Percentiles rank a stretch among this genome's conserved stretches.
These are phyloP conservation scores for Brachypodium distachyon DNA, from an alignment of 202 grass and related monocot genomes.

Conservation along the genomic window DNA sequence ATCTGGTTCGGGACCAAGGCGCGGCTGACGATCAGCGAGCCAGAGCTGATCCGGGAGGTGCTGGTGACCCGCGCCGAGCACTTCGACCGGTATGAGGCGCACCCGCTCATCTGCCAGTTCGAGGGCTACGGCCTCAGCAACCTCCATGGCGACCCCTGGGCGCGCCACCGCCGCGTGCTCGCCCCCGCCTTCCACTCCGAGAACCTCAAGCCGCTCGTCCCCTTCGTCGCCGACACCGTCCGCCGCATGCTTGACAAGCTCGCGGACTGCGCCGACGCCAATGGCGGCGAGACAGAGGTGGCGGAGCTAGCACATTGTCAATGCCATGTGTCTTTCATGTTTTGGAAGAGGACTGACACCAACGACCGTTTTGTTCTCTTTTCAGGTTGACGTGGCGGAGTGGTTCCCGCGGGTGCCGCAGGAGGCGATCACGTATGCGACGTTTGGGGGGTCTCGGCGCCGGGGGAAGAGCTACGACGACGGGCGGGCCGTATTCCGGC, in stretches of 20 bases:
- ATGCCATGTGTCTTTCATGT: too few species aligned
- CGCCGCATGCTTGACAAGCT: slow-evolving; percentile 44
- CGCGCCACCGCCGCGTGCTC: slow-evolving; percentile 51
- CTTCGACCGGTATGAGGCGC: slow-evolving; percentile 69
- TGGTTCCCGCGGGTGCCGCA: slow-evolving; percentile 56
- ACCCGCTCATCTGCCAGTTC: slow-evolving; percentile 61
- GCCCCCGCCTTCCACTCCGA: slow-evolving; percentile 52
- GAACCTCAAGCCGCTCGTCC: slow-evolving; percentile 50
- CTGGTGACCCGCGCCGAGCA: slow-evolving; percentile 43
- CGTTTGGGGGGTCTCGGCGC: slow-evolving; percentile 70
- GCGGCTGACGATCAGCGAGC: slow-evolving; percentile 47
- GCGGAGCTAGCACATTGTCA: too few species aligned
- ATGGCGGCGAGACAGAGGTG: slow-evolving; percentile 13
- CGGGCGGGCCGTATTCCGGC: slow-evolving; percentile 46
- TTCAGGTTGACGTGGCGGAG: slow-evolving; percentile 50
- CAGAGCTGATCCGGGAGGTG: slow-evolving; percentile 63
- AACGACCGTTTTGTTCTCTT: too few species aligned
- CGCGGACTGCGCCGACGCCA: background rate
- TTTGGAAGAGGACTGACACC: too few species aligned
- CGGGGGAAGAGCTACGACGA: slow-evolving; percentile 46
- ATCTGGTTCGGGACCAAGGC: slow-evolving; percentile 67
- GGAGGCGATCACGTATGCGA: slow-evolving; percentile 50
- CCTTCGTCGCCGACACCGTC: slow-evolving; percentile 43
- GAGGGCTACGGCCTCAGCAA: slow-evolving; percentile 65
- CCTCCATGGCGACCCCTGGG: slow-evolving; percentile 58